Evolutionary conservation across 139 green algal species (phyloP).

Genomic region (Eudorina sp.): DNA sequence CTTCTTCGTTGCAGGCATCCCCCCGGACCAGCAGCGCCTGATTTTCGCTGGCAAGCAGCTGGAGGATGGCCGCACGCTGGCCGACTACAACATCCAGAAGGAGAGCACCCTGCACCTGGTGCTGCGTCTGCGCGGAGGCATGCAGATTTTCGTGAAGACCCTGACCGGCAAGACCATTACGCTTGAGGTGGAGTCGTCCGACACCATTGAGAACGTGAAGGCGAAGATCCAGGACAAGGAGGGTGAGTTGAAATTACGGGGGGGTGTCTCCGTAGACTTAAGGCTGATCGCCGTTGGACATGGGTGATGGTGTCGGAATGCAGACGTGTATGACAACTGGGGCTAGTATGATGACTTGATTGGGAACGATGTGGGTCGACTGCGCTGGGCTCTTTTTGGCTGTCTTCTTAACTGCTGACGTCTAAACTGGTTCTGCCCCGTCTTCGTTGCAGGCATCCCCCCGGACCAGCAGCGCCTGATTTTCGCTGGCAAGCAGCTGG

Average conservation of each 20-base stretch:
- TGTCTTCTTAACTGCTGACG: not conserved
- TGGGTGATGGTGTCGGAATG: too few relatives aligned
- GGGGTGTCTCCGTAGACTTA: too few relatives aligned
- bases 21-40: slow-evolving; percentile 93
- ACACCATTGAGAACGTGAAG: slow-evolving; percentile 96
- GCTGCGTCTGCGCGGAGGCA: slow-evolving; percentile 60
- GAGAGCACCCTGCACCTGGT: slow-evolving; percentile 86
- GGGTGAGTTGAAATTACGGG: slow-evolving; percentile 49
- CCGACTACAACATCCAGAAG: slow-evolving; percentile 98
- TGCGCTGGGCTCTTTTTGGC: too few relatives aligned
- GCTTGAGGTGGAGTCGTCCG: slow-evolving; percentile 78
- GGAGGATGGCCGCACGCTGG: slow-evolving; percentile 92
- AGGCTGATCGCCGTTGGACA: too few relatives aligned
- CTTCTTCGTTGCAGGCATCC: slow-evolving; percentile 73
- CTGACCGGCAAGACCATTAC: slow-evolving; percentile 90
- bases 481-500: slow-evolving; percentile 97
- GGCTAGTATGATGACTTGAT: too few relatives aligned
- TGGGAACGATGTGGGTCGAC: too few relatives aligned
- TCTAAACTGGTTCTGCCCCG: too few relatives aligned
- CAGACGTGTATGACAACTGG: too few relatives aligned
- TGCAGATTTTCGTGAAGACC: slow-evolving; percentile 96
- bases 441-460: slow-evolving; percentile 79
- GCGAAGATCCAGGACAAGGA: slow-evolving; percentile 97
- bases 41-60: slow-evolving; percentile 97
- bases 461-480: slow-evolving; percentile 96